A percentile compares a stretch with the other conserved stretches of the same genome.
Evolutionary conservation across 805 yeast species (phyloP).

Genomic region (Ogataea parapolymorpha): DNA sequence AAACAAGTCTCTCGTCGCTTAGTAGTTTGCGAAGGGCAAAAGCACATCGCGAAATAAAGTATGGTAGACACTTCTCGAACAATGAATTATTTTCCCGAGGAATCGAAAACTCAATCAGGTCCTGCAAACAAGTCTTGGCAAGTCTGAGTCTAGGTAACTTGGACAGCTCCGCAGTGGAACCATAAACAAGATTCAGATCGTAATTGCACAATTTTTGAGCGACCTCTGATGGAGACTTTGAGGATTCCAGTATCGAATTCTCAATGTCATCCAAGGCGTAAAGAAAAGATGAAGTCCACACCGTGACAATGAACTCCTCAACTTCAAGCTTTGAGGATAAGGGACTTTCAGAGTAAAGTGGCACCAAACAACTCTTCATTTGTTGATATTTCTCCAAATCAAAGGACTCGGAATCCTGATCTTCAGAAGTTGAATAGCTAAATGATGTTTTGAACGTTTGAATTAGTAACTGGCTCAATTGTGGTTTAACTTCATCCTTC

Average conservation of each 20-base stretch:
- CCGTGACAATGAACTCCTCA: constrained; percentile 40
- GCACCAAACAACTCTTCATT: constrained; percentile 41
- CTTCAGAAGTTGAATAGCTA: constrained; percentile 26
- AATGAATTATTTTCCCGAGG: constrained; percentile 22
- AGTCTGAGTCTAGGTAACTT: constrained; percentile 44
- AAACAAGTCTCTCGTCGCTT: constrained; percentile 57
- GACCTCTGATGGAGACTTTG: constrained; percentile 32
- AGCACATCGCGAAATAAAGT: constrained; percentile 54
- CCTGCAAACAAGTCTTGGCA: constrained; percentile 53
- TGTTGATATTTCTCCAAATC: constrained; percentile 44
- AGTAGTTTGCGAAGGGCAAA: constrained; percentile 61
- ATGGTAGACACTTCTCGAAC: constrained; percentile 38
- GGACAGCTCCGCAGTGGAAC: constrained; percentile 54
- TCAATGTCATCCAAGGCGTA: constrained; percentile 59
- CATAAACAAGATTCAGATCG: constrained; percentile 50
- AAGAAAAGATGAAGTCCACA: constrained; percentile 60
- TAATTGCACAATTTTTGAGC: constrained; percentile 38
- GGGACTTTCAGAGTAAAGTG: constrained; percentile 33
- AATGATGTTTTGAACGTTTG: constrained; percentile 41
- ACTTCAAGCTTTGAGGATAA: constrained; percentile 30
- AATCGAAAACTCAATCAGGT: constrained; percentile 43
- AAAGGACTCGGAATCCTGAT: constrained; percentile 36
- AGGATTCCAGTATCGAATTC: constrained; percentile 21
- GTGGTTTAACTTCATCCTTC: constrained; percentile 16
- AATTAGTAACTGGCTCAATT: constrained; percentile 41